Evolutionary conservation across 148 eudicot species (phyloP).

Genomic region (Persicaria maculosa): DNA sequence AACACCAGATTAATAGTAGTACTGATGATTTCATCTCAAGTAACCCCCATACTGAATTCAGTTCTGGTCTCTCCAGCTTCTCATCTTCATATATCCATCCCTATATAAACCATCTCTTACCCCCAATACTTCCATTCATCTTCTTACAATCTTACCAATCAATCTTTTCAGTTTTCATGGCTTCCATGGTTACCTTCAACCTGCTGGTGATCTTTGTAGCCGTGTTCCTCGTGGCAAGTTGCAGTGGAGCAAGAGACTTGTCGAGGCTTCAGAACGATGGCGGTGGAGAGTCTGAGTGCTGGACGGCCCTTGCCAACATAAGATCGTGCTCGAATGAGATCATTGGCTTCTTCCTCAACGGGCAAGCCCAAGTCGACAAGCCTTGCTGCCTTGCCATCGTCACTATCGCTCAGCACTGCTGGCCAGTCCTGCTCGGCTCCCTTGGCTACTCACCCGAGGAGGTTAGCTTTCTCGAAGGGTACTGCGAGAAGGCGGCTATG

Average conservation of each 20-base stretch:
- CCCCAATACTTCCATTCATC: neutral
- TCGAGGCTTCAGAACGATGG: neutral
- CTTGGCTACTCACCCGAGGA: constrained; percentile 43
- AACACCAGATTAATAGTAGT: neutral
- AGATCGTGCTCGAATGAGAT: constrained; percentile 51
- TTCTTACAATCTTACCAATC: neutral
- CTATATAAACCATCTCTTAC: neutral
- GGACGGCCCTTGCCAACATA: constrained; percentile 38
- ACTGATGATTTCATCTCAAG: neutral
- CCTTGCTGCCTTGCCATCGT: constrained; percentile 43
- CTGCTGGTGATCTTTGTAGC: neutral
- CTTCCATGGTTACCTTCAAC: neutral
- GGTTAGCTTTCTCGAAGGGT: constrained; percentile 39
- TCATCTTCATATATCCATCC: neutral
- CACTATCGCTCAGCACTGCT: constrained; percentile 31
- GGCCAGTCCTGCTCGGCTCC: constrained; percentile 44
- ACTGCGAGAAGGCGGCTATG: constrained; percentile 28
- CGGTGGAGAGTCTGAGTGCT: constrained; percentile 24
- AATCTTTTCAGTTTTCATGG: neutral
- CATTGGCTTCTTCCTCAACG: constrained; percentile 37
- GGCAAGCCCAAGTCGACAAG: constrained; percentile 31
- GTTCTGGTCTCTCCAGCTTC: neutral
- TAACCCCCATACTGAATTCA: constrained; percentile 2
- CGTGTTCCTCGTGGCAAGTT: neutral
- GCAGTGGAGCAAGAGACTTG: neutral